Evolutionary conservation across 2,329 filamentous ascomycete species (phyloP), one percentile per base, ranked within the genome.

Genomic region (Lecanicillium sp.): DNA sequence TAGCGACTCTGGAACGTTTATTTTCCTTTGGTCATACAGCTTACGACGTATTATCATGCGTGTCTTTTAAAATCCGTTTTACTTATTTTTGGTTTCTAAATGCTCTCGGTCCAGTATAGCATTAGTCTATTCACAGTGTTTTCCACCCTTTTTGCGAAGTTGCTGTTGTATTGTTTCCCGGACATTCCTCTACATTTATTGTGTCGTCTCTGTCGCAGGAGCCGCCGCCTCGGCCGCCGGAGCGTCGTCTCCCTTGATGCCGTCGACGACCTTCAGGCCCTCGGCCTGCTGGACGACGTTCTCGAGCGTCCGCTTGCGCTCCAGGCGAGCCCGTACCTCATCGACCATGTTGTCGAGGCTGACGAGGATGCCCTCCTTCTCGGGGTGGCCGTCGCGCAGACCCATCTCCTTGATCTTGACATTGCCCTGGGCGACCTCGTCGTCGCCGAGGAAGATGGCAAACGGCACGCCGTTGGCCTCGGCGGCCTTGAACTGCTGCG

Each of bases 401-500:
- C 89, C 72, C 66, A 76, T 68, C 77, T 72, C 82, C 81, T 97
- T 97, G 64, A 96, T 78, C 68, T 86, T 88, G 56, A 94, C 85
- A 65, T 95, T 85, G 45, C 90, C 90, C 21, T 80, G 76, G 51
- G 83, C 84, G 33, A 95, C 71, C 68, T 97, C 91, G 48, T 95
- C 90, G 60, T 96, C 88, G 37, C 91, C 91, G 1, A 98, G 75
- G 58, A 97, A 93, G 41, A 97, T 77, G 7, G 84, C 88, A 60
- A 95, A 86, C 1, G 91, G 91, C 17, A 94, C 81, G 36, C 84
- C 86, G 49, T 81, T 83, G 42, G 72, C 59, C 64, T 96, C 90
- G 10, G 90, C 90, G 17, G 85, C 84, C 70, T 95, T 95, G 77
- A 97, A 97, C 65, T 97, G 91, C 52, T 84, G 78, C 11, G 82